phyloP scores from a whole-genome alignment of 495 filamentous ascomycete species.

The Aspergillus diversus region DNA sequence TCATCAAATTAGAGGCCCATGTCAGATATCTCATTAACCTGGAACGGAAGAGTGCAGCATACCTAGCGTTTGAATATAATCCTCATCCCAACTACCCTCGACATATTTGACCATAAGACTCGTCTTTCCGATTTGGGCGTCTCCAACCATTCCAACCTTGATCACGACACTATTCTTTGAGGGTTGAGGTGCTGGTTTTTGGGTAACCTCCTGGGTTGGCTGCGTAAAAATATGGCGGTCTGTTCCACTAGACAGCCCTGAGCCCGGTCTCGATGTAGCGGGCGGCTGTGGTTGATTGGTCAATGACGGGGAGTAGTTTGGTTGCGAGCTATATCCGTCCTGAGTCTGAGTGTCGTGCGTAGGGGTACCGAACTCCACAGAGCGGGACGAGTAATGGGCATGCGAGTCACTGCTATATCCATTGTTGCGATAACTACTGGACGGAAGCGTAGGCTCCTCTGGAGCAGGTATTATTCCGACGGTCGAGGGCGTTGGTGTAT shows the following conservation, averaged over 20 bases:
- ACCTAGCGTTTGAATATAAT: constrained; percentile 98
- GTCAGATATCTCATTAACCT: no score
- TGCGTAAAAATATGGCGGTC: constrained; percentile 47
- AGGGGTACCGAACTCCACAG: constrained; percentile 48
- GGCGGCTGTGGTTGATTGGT: constrained; percentile 46
- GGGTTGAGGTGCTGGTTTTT: constrained; percentile 45
- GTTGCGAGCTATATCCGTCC: constrained; percentile 46
- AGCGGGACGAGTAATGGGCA: constrained; percentile 47
- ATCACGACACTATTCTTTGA: constrained; percentile 91
- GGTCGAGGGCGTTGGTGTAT: constrained; percentile 30
- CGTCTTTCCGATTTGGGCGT: constrained; percentile 98
- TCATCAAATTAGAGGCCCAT: constrained; percentile 9
- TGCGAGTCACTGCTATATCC: constrained; percentile 51
- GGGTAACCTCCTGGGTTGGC: constrained; percentile 46
- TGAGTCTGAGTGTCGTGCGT: constrained; percentile 45
- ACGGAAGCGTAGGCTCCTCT: constrained; percentile 36
- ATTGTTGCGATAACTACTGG: constrained; percentile 34
- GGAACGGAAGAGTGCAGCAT: constrained; percentile 26
- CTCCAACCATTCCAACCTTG: constrained; percentile 99
- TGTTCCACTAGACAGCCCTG: constrained; percentile 51
- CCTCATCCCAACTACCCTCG: constrained; percentile 98
- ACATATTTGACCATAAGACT: constrained; percentile 99
- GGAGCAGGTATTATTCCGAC: constrained; percentile 34
- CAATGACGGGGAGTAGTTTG: constrained; percentile 42
- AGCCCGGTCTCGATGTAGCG: constrained; percentile 54